Conservation (phyloP, 257 asterid species). For the Gentiana straminea region DNA sequence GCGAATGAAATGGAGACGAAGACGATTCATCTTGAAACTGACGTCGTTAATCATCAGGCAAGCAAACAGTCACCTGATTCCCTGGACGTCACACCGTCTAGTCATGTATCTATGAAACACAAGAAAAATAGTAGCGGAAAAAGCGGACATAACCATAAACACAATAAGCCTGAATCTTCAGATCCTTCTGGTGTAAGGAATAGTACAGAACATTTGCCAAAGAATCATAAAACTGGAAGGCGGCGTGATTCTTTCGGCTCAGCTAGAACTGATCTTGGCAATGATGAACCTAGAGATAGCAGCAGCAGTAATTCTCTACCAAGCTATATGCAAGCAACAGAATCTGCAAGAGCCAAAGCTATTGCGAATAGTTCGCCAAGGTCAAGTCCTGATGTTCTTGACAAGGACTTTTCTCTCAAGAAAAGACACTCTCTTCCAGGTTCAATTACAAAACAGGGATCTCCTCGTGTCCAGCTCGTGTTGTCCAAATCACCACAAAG, state of each 20-base stretch:
- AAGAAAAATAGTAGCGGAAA: constrained; percentile 48
- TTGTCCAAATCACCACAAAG: constrained; percentile 61
- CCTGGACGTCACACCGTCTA: constrained; percentile 61
- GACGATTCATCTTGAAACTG: constrained; percentile 1
- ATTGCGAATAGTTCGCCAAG: constrained; percentile 67
- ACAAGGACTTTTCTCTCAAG: constrained; percentile 51
- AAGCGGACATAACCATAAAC: constrained; percentile 38
- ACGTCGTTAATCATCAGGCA: constrained; percentile 18
- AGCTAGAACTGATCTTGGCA: constrained; percentile 40
- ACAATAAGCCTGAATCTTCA: constrained; percentile 32
- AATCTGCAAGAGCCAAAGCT: constrained; percentile 93
- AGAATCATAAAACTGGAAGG: constrained; percentile 50
- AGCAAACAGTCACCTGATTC: constrained; percentile 55
- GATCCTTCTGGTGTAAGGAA: constrained; percentile 33
- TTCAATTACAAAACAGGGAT: constrained; percentile 65
- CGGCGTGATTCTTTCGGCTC: constrained; percentile 64
- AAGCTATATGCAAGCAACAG: constrained; percentile 96
- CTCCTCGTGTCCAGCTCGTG: constrained; percentile 72
- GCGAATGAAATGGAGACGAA: constrained; percentile 12
- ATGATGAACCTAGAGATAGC: constrained; percentile 80
- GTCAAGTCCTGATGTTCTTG: constrained; percentile 88
- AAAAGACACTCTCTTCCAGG: constrained; percentile 86
- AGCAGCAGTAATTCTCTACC: constrained; percentile 66
- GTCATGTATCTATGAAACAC: constrained; percentile 50
- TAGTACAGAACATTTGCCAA: constrained; percentile 46